Base-by-base conservation (phyloP, 352 stramenopile species). In the Pythium plurisporium region DNA sequence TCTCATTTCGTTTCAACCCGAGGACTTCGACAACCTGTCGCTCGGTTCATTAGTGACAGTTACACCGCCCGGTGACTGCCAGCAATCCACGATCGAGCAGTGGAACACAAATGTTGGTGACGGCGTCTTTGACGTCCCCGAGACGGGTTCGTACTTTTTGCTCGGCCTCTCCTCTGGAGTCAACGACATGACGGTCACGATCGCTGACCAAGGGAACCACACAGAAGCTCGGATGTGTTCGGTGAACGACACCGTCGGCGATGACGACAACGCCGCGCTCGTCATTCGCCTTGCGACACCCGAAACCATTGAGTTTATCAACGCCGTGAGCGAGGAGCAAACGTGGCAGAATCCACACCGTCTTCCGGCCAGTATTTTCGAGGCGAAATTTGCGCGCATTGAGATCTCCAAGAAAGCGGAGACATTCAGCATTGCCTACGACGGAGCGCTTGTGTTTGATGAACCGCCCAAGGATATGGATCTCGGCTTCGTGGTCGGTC, bases 401-500 rank as follows among this genome's bases (percentile, higher is more conserved):
- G 15, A n/a, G 11, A 22, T 26, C 7, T 22, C 25, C 4, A 49
- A 12, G 3, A 37, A 26, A 10, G 30, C 20, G 2, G 41, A 43
- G 22, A 4, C 40, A 15, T 52, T 52, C 40, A 52, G 22, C 52
- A 44, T 60, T 15, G 50, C 33, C 20, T 69, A 59, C 38, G 50
- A 46, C 25, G 67, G 67, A 4, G 31, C 30, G 1, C 55, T 72
- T 20, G 29, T 54, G 17, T 72, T 68, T 46, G 40, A 64, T 14
- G 27, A 59, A 10, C 49, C 60, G 22, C 41, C 67, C 33, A 51
- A 34, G 17, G 31, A 61, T 37, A 14, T 59, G 6, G 46, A 58
- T 19, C 38, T 74, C 7, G 67, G 67, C 43, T 75, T 75, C 41
- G 64, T 75, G 10, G 64, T 75, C n/a, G 68, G 68, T 1, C 61